Percentiles rank a stretch among this genome's conserved stretches.
Conservation (phyloP, 176 grass and related monocot genomes). For the Bonia amplexicaulis region DNA sequence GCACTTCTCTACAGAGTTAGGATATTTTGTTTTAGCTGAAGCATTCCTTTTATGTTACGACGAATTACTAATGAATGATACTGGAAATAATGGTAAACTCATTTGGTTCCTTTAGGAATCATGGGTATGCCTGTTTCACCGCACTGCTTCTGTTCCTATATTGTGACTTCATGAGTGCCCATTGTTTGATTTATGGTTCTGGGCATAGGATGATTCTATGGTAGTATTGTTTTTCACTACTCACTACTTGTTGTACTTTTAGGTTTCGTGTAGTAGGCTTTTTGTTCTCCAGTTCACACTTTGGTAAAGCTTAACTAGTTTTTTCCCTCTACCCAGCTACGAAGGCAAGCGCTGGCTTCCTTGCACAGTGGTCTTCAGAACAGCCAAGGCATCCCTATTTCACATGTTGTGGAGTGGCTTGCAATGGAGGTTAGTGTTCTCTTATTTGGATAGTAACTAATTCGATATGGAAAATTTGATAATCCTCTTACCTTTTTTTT, state of each 20-base stretch:
- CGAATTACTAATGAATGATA: background rate
- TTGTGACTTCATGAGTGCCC: background rate
- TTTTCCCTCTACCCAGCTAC: conserved; percentile 50
- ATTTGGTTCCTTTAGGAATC: background rate
- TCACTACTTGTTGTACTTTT: background rate
- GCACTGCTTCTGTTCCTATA: background rate
- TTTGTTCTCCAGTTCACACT: conserved; percentile 22
- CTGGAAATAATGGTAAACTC: background rate
- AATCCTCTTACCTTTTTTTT: conserved; percentile 17
- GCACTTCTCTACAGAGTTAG: background rate
- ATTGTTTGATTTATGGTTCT: background rate
- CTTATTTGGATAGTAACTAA: conserved; percentile 9
- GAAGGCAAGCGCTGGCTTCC: conserved; percentile 83
- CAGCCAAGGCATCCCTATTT: conserved; percentile 87
- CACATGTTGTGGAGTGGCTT: conserved; percentile 66
- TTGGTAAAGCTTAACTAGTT: conserved; percentile 31
- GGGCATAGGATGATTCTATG: background rate
- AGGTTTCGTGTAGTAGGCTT: conserved; percentile 16
- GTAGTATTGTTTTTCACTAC: background rate
- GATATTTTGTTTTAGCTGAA: background rate
- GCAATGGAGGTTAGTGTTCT: conserved; percentile 67
- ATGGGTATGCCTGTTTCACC: background rate
- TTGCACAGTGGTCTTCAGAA: conserved; percentile 80
- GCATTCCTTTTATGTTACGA: background rate
- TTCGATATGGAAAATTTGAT: background rate